Percentiles rank a stretch among this genome's conserved stretches.
Evolutionary conservation across 495 filamentous ascomycete genomes (phyloP).

Genomic region (Haplographium delicatum): DNA sequence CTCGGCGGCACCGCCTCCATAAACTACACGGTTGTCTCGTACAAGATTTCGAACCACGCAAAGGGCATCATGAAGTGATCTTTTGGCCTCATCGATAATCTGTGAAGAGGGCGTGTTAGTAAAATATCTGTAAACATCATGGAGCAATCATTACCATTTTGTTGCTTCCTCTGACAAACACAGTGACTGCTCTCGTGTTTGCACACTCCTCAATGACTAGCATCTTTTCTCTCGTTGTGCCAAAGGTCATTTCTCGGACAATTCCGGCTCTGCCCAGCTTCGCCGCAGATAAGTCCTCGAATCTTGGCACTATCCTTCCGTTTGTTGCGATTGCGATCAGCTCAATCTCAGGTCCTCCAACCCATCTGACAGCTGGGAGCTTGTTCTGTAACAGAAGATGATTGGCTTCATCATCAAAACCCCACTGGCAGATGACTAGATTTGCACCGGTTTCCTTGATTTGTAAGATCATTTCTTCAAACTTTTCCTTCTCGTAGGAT

Average conservation of each 20-base stretch:
- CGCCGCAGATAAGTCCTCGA: slow-evolving; percentile 84
- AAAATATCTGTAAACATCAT: slow-evolving; percentile 25
- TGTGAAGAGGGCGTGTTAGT: slow-evolving; percentile 29
- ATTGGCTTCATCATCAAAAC: slow-evolving; percentile 98
- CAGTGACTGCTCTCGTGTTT: slow-evolving; percentile 92
- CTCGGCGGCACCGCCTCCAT: slow-evolving; percentile 94
- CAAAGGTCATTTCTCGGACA: slow-evolving; percentile 92
- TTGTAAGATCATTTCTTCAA: slow-evolving; percentile 96
- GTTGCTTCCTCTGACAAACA: slow-evolving; percentile 96
- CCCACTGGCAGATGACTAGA: slow-evolving; percentile 98
- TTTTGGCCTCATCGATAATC: slow-evolving; percentile 99
- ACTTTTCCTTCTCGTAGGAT: slow-evolving; percentile 90
- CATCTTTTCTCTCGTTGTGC: slow-evolving; percentile 98
- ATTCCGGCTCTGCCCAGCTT: slow-evolving; percentile 89
- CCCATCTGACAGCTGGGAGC: slow-evolving; percentile 94
- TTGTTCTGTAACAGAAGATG: slow-evolving; percentile 94
- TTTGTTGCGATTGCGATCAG: slow-evolving; percentile 98
- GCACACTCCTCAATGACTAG: slow-evolving; percentile 98
- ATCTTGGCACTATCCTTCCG: slow-evolving; percentile 92
- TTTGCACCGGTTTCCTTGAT: slow-evolving; percentile 98
- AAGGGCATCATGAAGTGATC: slow-evolving; percentile 93
- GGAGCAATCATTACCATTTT: slow-evolving; percentile 71
- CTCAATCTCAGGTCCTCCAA: slow-evolving; percentile 97
- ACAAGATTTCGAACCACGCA: slow-evolving; percentile 98
- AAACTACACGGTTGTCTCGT: slow-evolving; percentile 95